Evolutionary conservation across 2,329 filamentous ascomycete genomes (phyloP), one percentile per base, ranked within the genome.

Genomic region (Stachybotrys chlorohalonatus): DNA sequence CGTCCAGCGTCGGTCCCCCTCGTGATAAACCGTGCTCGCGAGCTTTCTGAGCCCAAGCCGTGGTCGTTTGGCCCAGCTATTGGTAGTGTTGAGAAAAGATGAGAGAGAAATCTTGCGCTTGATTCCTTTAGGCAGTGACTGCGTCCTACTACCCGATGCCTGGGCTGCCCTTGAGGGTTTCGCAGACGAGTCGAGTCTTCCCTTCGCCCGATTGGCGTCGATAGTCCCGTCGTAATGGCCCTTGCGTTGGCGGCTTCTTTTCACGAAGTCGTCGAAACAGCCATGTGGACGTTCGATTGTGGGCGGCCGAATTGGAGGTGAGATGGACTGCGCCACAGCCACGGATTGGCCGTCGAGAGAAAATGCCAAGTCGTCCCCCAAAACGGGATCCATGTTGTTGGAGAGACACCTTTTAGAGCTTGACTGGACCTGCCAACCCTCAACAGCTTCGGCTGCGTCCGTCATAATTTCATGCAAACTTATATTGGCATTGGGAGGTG

Each of bases 21-120:
- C 59, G 5, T 54, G 60, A 51, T 61, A 68, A 24, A 70, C 57
- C 16, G 56, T 63, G 45, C 51, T 61, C 11, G 67, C 69, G 53
- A 68, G 59, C 51, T 61, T 66, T 31, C 67, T 64, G 31, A 71
- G 54, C 1, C 63, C 58, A n/a, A 68, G 55, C 0, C 61, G 60
- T 1, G 60, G 60, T 5, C 65, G 60, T 51, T 67, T 65, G 7
- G 60, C 56, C 13, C 68, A 55, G 15, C 65, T 58, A 24, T 55
- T 60, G 6, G 61, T 58, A 8, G 68, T 47, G 54, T 63, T 68
- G 17, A 60, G 59, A 24, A 70, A 55, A 9, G 66, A 69, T 53
- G 68, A 66, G 4, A 60, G 54, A 1, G 69, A 70, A 2, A 67
- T 61, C 24, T 65, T 66, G 36, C 69, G 67, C 52, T 71, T 70